phyloP scores from a whole-genome alignment of 2,329 filamentous ascomycete genomes.

The Exophiala xenobiotica region DNA sequence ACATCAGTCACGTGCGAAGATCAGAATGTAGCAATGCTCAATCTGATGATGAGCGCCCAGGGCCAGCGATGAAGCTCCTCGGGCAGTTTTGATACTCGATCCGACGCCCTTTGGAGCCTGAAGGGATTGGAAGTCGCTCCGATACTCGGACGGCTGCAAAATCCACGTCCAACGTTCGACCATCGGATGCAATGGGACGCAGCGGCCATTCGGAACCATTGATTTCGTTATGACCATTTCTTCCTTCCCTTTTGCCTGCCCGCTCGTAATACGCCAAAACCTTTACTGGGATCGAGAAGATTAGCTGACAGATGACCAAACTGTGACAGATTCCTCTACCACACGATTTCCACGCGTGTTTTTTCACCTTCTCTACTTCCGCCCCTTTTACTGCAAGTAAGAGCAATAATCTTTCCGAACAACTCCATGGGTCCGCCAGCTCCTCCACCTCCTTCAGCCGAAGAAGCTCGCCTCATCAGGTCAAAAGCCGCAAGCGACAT shows the following conservation, averaged over 20 bases:
- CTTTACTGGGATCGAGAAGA: neutral
- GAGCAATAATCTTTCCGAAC: slow-evolving; percentile 80
- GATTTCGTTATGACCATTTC: too few relatives aligned
- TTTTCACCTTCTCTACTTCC: slow-evolving; percentile 66
- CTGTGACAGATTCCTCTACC: slow-evolving; percentile 44
- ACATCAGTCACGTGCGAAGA: neutral
- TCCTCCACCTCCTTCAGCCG: slow-evolving; percentile 27
- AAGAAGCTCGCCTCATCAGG: slow-evolving; percentile 37
- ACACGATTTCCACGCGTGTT: slow-evolving; percentile 57
- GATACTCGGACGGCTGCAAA: too few relatives aligned
- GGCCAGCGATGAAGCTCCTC: too few relatives aligned
- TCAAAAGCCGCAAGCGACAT: slow-evolving; percentile 46
- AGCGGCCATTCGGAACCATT: too few relatives aligned
- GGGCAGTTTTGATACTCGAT: too few relatives aligned
- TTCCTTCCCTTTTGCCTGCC: too few relatives aligned
- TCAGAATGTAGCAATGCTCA: neutral
- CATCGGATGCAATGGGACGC: too few relatives aligned
- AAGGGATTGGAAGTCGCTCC: too few relatives aligned
- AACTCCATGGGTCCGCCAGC: slow-evolving; percentile 33
- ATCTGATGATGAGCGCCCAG: neutral
- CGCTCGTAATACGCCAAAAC: too few relatives aligned
- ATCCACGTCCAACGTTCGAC: too few relatives aligned
- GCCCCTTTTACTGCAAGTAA: slow-evolving; percentile 59
- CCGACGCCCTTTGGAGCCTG: too few relatives aligned
- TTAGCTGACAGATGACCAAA: slow-evolving; percentile 11